Base-by-base conservation (phyloP, 179 eudicot genomes). In the Carnegiea gigantea region DNA sequence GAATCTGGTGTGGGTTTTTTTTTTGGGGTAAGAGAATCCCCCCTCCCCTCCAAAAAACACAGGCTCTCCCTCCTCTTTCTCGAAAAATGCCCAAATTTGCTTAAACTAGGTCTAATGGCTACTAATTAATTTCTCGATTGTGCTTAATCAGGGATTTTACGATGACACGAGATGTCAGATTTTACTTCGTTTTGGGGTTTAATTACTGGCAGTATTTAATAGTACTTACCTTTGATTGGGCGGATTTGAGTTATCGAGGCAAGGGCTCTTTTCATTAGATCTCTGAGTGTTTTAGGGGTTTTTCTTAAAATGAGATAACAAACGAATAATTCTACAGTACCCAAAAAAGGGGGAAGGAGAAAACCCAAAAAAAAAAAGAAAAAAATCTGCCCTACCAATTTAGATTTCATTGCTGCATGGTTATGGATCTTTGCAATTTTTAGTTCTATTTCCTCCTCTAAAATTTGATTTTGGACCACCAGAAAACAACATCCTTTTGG, bases 201-300 rank as follows among this genome's bases (percentile, higher is more conserved):
- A 26, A 30, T 30, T 76, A 36, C 40, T 60, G 71, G 40, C 26
- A 82, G 44, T 70, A 77, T 20, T 70, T 46, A 68, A 79, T 78
- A 23, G 17, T 28, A 36, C 24, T 46, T 38, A 30, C n/a, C 8
- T 80, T 40, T 78, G 78, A 67, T 64, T 73, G 73, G 77, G 75
- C 81, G 79, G 21, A 79, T 81, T 81, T 73, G 43, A 78, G 18
- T 44, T 84, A 65, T 74, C 82, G 80, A 84, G 80, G 77, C 67
- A 71, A 77, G 28, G 28, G 73, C 72, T 44, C 48, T 51, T 68
- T 78, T 84, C 76, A 54, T 81, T 81, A 84, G 87, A 84, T 84
- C 84, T 81, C 77, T 60, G 67, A 81, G 38, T 62, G 2, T 77
- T 64, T 73, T 59, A 73, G 70, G 77, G 49, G 80, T 36, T 78